Evolutionary conservation across 2,329 filamentous ascomycete species (phyloP), one percentile per base, ranked within the genome.

Genomic region (Mycocentrospora acerina): DNA sequence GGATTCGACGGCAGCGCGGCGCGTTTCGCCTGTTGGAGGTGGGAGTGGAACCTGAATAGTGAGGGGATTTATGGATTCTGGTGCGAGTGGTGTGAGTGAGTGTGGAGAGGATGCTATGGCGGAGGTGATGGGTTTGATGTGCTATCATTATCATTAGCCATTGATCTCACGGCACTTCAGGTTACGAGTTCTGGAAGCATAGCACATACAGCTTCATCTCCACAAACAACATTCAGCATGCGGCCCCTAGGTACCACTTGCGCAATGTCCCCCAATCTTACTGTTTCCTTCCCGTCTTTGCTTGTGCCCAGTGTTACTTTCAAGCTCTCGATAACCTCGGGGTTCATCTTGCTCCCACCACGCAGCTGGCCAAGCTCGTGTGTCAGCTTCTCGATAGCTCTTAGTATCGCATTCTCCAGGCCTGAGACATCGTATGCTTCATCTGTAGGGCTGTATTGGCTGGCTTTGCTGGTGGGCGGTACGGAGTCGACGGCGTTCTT

Each of bases 211-310:
- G 80, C 78, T 54, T 80, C 76, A 55, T 87, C 84, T 11, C 81
- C 78, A 26, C 79, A 80, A 15, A 85, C 61, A n/a, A 87, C 70
- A 42, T 79, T 77, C 19, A 86, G 62, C 51, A 73, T 74, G 38
- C 82, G 67, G 9, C 82, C 82, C 54, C 83, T 82, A 0, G 81
- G 80, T 26, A 86, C 71, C 12, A 87, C 80, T 57, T 85, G 83
- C 3, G 82, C 83, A 40, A 88, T 57, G 57, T 86, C 82, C 8
- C 76, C 74, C 34, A 88, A 53, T 46, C 69, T 73, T 32, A 78
- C 72, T 2, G 66, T 77, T 42, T 77, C 70, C 42, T 76, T 79
- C 27, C 55, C 58, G n/a, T 56, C 59, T 38, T 55, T 51, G 22
- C 56, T 60, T 32, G 66, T 70, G 40, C 82, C 72, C 32, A 83